phyloP scores from a whole-genome alignment of 768 basidiomycete species.

The Calocybe cyanea region DNA sequence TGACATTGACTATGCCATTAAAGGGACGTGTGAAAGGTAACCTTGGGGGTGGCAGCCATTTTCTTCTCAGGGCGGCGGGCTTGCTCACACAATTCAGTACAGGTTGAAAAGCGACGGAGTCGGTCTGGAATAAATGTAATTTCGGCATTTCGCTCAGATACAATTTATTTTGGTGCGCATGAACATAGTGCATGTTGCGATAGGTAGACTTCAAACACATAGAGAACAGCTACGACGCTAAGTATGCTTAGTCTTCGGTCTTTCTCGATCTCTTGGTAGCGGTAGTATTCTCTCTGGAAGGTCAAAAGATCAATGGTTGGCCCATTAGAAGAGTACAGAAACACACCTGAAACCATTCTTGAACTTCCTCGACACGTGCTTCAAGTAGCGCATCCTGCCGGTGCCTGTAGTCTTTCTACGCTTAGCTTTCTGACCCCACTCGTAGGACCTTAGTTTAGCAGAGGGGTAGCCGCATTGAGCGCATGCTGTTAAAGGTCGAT shows the following conservation, averaged over 20 bases:
- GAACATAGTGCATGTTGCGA: constrained; percentile 18
- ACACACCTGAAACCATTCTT: constrained; percentile 95
- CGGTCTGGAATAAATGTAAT: neutral
- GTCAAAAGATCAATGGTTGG: too few species aligned
- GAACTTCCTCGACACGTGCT: constrained; percentile 90
- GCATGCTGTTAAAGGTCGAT: constrained; percentile 56
- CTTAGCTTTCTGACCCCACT: constrained; percentile 99
- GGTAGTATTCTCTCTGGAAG: constrained; percentile 19
- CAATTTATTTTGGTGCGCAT: constrained; percentile 13
- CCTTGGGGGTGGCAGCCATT: too few species aligned
- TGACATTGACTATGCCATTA: too few species aligned
- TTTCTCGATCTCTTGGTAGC: constrained; percentile 18
- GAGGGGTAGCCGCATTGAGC: constrained; percentile 95
- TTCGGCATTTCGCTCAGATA: neutral
- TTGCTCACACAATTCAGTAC: too few species aligned
- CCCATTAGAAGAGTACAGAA: too few species aligned
- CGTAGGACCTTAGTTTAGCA: constrained; percentile 92
- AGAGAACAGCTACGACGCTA: neutral
- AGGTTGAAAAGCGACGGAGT: too few species aligned
- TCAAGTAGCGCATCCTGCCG: constrained; percentile 92
- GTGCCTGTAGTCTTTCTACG: constrained; percentile 99
- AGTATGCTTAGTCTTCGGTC: constrained; percentile 15
- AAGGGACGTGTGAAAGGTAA: too few species aligned
- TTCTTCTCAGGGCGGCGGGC: too few species aligned
- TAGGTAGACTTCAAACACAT: constrained; percentile 9